phyloP scores from a whole-genome alignment of 2,329 filamentous ascomycete species.

The Thelonectria rubi region DNA sequence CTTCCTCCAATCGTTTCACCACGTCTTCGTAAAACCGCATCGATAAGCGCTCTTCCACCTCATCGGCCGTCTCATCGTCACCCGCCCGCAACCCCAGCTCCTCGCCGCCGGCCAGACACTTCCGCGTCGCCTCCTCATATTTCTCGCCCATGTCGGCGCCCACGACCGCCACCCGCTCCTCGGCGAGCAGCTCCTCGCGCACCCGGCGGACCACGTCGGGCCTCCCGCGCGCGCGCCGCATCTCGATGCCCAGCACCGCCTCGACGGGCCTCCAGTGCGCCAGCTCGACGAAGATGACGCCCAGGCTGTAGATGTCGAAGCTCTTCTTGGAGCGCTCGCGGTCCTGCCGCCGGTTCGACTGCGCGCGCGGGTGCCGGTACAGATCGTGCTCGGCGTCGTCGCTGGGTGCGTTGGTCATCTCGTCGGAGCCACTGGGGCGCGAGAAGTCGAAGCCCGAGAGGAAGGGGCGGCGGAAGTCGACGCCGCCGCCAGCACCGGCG shows the following conservation, averaged over 20 bases:
- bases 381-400: slow-evolving; percentile 57
- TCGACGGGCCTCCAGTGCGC: slow-evolving; percentile 62
- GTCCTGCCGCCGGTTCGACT: slow-evolving; percentile 47
- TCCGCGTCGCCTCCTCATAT: slow-evolving; percentile 50
- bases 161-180: slow-evolving; percentile 45
- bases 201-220: slow-evolving; percentile 51
- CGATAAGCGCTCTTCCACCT: slow-evolving; percentile 52
- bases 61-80: slow-evolving; percentile 53
- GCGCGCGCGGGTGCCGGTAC: slow-evolving; percentile 59
- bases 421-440: slow-evolving; percentile 58
- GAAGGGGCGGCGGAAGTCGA: slow-evolving; percentile 54
- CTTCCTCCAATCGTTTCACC: slow-evolving; percentile 52
- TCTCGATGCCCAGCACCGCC: slow-evolving; percentile 51
- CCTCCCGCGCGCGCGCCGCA: slow-evolving; percentile 46
- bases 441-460: slow-evolving; percentile 65
- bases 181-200: slow-evolving; percentile 44
- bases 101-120: slow-evolving; percentile 49
- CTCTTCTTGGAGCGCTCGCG: slow-evolving; percentile 55
- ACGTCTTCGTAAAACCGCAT: slow-evolving; percentile 55
- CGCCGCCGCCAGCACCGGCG: slow-evolving; percentile 38
- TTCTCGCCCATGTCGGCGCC: slow-evolving; percentile 52
- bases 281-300: slow-evolving; percentile 62
- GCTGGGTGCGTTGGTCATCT: slow-evolving; percentile 59
- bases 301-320: slow-evolving; percentile 63
- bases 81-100: slow-evolving; percentile 48